Percentiles rank a stretch among this genome's conserved stretches.
phyloP scores from a whole-genome alignment of 495 filamentous ascomycete species.

The Penicillium paxilli region DNA sequence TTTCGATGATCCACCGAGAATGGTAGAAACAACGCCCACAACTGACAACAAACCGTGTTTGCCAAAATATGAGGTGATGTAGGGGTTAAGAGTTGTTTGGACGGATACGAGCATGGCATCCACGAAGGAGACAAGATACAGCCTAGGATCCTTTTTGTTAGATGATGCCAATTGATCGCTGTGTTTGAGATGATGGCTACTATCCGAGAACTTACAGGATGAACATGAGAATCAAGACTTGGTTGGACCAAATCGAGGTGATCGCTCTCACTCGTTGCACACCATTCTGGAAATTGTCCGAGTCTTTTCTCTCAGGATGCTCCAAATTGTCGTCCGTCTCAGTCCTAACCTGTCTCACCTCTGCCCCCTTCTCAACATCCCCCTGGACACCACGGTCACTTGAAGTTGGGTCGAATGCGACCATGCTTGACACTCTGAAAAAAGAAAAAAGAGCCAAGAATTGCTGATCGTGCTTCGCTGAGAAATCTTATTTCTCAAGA shows the following conservation, averaged over 20 bases:
- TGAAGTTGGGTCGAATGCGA: background rate
- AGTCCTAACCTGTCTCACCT: background rate
- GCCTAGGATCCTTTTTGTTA: background rate
- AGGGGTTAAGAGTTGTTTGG: slow-evolving; percentile 2
- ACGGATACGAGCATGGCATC: background rate
- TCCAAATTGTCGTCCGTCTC: background rate
- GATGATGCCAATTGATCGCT: too few species aligned
- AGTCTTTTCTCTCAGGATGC: slow-evolving; percentile 2
- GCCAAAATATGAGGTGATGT: slow-evolving; percentile 23
- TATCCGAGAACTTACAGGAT: slow-evolving; percentile 5
- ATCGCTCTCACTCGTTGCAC: slow-evolving; percentile 8
- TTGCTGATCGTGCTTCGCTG: background rate
- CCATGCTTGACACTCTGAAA: background rate
- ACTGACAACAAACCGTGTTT: slow-evolving; percentile 21
- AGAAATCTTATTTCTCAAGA: background rate
- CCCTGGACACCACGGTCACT: background rate
- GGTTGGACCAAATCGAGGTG: slow-evolving; percentile 2
- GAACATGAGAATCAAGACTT: slow-evolving; percentile 8
- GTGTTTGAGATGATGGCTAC: too few species aligned
- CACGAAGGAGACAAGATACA: background rate
- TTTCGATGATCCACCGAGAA: slow-evolving; percentile 60
- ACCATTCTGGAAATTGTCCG: slow-evolving; percentile 1
- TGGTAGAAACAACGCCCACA: slow-evolving; percentile 20
- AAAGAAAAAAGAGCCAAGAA: background rate
- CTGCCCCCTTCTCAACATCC: background rate